Percentiles rank a stretch among this genome's conserved stretches.
These are phyloP conservation scores for Saksenaea vasiformis DNA, from an alignment of 371 early-diverging fungal genomes.

Conservation along the genomic window DNA sequence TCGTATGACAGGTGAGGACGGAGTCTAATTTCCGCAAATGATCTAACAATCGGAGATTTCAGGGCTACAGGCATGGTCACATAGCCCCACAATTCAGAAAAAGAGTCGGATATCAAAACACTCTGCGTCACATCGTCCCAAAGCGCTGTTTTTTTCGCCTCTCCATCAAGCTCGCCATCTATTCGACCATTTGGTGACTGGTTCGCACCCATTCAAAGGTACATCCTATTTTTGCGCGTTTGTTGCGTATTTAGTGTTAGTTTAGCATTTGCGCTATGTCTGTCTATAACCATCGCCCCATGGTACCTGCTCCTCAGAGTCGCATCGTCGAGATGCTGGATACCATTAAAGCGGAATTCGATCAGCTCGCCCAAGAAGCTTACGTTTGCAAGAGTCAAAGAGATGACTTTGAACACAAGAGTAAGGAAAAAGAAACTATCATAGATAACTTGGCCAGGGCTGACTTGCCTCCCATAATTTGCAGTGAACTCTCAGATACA, in stretches of 20 bases:
- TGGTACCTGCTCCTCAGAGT: conserved; percentile 74
- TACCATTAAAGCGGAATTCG: conserved; percentile 82
- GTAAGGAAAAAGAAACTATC: conserved; percentile 61
- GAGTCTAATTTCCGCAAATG: too few species aligned
- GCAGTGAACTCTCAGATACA: conserved; percentile 73
- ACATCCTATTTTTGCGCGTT: too few species aligned
- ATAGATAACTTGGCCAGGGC: background rate
- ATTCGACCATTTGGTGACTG: too few species aligned
- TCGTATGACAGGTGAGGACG: too few species aligned
- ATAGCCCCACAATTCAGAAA: too few species aligned
- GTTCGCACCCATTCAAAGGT: too few species aligned
- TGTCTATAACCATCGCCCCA: conserved; percentile 84
- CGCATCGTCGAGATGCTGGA: conserved; percentile 87
- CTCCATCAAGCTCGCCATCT: too few species aligned
- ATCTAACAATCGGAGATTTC: too few species aligned
- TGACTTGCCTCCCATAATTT: background rate
- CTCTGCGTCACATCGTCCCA: too few species aligned
- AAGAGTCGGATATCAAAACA: too few species aligned
- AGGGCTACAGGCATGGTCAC: too few species aligned
- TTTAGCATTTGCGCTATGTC: conserved; percentile 33
- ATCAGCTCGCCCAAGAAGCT: conserved; percentile 78
- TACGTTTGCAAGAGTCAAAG: conserved; percentile 76
- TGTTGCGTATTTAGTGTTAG: background rate
- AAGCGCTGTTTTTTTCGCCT: too few species aligned
- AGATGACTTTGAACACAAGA: conserved; percentile 90